Evolutionary conservation across 805 yeast genomes (phyloP), one percentile per base, ranked within the genome.

Genomic region (Yarrowia sp.): DNA sequence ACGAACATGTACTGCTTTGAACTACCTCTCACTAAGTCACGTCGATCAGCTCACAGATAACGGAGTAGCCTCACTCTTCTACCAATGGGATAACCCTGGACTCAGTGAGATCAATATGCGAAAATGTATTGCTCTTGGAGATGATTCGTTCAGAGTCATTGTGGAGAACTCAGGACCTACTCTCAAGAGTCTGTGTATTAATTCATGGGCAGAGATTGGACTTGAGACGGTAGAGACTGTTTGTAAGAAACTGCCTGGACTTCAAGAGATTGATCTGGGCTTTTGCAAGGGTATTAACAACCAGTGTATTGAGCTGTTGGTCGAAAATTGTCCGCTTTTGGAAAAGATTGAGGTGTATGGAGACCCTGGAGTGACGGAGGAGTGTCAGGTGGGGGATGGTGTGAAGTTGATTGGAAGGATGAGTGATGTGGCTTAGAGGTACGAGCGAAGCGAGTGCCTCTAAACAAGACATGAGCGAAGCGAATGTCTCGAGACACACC

Each of bases 251-350:
- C 78, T 85, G 48, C 89, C 92, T 1, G 80, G 86, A 33, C 76
- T 93, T 47, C 84, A 90, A 0, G 81, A 84, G 38, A 70, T 90
- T 15, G 95, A 93, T 73, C 72, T 86, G 13, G 96, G 98, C 0
- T 93, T 93, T 75, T 89, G 91, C 2, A 79, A 96, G 43, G 79
- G 85, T 18, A 82, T 90, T 11, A 91, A 91, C 72, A 90, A 93
- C 74, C 81, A 80, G 17, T 81, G 85, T 0, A 73, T 92, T n/a
- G 83, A 82, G 31, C 71, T 81, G 33, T 69, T 91, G 18, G 81
- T 88, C 2, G 75, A 80, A 32, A 80, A 82, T 10, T 89, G 95
- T 67, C 82, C 86, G 0, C 83, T 83, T 53, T 75, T 93, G 65
- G 80, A 81, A 51, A 79, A 89, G 14, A 72, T 93, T 65, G 96